Base-by-base conservation (phyloP, 495 filamentous ascomycete species). In the Penicillium canariense region DNA sequence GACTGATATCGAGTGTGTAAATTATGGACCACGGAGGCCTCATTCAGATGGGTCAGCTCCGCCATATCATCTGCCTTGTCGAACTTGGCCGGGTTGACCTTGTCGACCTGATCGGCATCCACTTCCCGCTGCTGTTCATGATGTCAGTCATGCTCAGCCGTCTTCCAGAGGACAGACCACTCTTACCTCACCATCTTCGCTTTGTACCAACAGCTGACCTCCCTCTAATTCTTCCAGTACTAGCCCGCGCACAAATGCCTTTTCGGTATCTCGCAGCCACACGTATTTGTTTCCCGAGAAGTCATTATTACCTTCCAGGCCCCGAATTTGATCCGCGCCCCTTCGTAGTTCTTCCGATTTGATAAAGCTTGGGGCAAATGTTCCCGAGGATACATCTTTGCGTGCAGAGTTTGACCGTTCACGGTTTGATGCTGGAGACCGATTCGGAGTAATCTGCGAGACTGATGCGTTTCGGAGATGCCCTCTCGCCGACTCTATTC, bases 41-140 rank as follows among this genome's bases (percentile, higher is more conserved):
- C 95, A 67, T 99, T 99, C 38, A 99, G 73, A 65, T 97, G 94
- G 12, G 95, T 99, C 61, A 99, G 77, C 71, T 97, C 94, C 2
- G 95, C 94, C 95, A 99, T 99, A 67, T 99, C 95, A 74, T 96
- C 88, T 6, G 94, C 93, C 70, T 94, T 97, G 78, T 99, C 95
- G 67, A 99, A 99, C 66, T 99, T 99, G 50, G 90, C 95, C 22
- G 95, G 95, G 71, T 99, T 99, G 74, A 97, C 95, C 71, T 96
- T 97, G 78, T 99, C 95, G 44, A 96, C 91, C 52, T 82, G 86
- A 57, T 96, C 90, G 18, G 81, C 71, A 58, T 92, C 84, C 28
- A 94, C 86, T 65, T 90, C 87, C 40, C 90, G 88, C 83, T 96
- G 91, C 87, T 96, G 59, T 53, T 25, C 26, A 27, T 47, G 11